A percentile compares a stretch with the other conserved stretches of the same genome.
phyloP scores from a whole-genome alignment of 129 eudicot genomes.

The Flaveria robusta region DNA sequence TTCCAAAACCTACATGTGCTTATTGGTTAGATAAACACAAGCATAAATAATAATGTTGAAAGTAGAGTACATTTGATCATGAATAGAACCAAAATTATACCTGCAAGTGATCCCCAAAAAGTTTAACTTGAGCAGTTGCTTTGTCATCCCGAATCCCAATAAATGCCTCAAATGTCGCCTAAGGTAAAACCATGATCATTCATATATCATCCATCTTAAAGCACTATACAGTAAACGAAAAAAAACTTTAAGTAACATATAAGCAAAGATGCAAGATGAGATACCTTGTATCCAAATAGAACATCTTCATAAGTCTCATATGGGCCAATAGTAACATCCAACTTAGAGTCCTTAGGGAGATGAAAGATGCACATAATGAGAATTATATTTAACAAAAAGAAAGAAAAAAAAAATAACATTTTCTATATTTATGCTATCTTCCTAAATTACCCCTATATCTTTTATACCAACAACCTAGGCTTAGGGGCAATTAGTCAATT shows the following conservation, averaged over 20 bases:
- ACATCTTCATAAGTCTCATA: constrained; percentile 95
- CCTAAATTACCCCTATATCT: background rate
- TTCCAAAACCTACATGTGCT: constrained; percentile 67
- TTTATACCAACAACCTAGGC: background rate
- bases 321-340: constrained; percentile 97
- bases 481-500: background rate
- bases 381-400: background rate
- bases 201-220: background rate
- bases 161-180: constrained; percentile 99
- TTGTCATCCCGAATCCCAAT: constrained; percentile 87
- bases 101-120: constrained; percentile 85
- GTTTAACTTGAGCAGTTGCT: constrained; percentile 88
- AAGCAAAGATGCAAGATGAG: background rate
- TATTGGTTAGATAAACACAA: constrained; percentile 18
- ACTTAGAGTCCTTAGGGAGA: constrained; percentile 73
- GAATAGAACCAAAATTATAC: constrained; percentile 32
- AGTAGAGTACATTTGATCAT: background rate
- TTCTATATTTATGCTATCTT: background rate
- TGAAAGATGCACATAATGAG: constrained; percentile 15
- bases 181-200: background rate
- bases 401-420: background rate
- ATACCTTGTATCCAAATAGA: constrained; percentile 93
- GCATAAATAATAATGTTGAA: background rate
- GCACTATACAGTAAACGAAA: background rate
- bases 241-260: background rate